Percentiles rank a stretch among this genome's conserved stretches.
phyloP scores from a whole-genome alignment of 2,329 filamentous ascomycete species.

The Epichloe gansuensis region DNA sequence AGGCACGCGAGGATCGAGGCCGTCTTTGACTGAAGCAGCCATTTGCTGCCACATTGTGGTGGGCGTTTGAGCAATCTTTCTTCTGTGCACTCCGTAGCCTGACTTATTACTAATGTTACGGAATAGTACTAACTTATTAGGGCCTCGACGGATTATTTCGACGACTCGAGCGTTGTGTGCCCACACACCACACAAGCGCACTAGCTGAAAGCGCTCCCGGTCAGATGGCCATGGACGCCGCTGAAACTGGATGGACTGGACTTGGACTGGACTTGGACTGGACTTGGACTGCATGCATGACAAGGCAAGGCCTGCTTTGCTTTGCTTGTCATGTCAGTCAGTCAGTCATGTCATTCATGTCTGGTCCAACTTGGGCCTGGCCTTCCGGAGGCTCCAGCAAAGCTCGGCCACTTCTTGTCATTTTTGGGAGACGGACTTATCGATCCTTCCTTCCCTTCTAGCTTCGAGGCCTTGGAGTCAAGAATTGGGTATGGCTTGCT shows the following conservation, averaged over 20 bases:
- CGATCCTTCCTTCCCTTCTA: not conserved
- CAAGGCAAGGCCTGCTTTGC: too few relatives aligned
- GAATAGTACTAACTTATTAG: too few relatives aligned
- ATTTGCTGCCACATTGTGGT: too few relatives aligned
- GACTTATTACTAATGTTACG: too few relatives aligned
- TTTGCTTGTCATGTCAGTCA: not conserved
- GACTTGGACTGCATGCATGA: not conserved
- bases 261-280: not conserved
- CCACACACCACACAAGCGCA: not conserved
- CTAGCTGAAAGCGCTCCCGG: conserved; percentile 1
- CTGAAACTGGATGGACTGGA: not conserved
- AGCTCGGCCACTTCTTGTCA: too few relatives aligned
- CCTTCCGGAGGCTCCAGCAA: not conserved
- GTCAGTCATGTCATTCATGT: not conserved
- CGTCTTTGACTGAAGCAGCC: too few relatives aligned
- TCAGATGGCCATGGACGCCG: not conserved
- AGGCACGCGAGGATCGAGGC: too few relatives aligned
- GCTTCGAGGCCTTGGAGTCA: not conserved
- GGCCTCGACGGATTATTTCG: too few relatives aligned
- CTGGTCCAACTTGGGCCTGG: not conserved
- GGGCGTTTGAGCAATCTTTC: too few relatives aligned
- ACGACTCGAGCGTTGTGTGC: too few relatives aligned
- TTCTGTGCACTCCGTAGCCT: too few relatives aligned
- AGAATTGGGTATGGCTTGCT: not conserved
- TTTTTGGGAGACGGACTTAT: not conserved